A percentile compares a stretch with the other conserved stretches of the same genome.
Conservation (phyloP, 1,139 yeast species). For the Kurtzmaniella quercitrusa region DNA sequence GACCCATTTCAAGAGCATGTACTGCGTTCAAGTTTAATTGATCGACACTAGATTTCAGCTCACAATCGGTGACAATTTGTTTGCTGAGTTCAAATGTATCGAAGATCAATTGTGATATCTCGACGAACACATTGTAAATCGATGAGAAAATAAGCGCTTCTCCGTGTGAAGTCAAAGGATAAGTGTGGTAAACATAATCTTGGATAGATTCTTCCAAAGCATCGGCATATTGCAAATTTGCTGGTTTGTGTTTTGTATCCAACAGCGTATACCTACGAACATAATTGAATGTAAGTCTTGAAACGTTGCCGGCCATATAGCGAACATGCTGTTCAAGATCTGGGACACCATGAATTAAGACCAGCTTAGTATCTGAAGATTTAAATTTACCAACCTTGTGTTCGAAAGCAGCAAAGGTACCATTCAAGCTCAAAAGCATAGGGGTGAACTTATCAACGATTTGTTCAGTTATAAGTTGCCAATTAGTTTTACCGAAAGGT, state of each 20-base stretch:
- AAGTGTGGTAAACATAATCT: slow-evolving; percentile 42
- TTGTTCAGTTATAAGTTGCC: slow-evolving; percentile 45
- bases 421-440: slow-evolving; percentile 33
- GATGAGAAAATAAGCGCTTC: slow-evolving; percentile 49
- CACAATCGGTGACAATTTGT: slow-evolving; percentile 16
- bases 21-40: slow-evolving; percentile 4
- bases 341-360: slow-evolving; percentile 2
- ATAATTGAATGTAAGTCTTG: slow-evolving; percentile 32
- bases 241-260: not conserved
- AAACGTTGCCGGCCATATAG: slow-evolving; percentile 24
- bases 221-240: not conserved
- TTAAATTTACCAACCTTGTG: slow-evolving; percentile 8
- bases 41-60: slow-evolving; percentile 9
- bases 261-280: slow-evolving; percentile 33
- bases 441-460: slow-evolving; percentile 51
- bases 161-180: slow-evolving; percentile 26
- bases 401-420: slow-evolving; percentile 16
- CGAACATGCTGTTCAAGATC: slow-evolving; percentile 1
- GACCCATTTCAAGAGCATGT: slow-evolving; percentile 7
- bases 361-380: slow-evolving; percentile 6
- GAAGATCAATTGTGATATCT: slow-evolving; percentile 29
- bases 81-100: slow-evolving; percentile 27
- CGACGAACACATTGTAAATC: slow-evolving; percentile 28
- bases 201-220: not conserved
- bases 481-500: slow-evolving; percentile 40